Percentiles rank a stretch among this genome's conserved stretches.
Evolutionary conservation across 225 moss, liverwort and hornwort species (phyloP).

Genomic region (Polytrichum commune): DNA sequence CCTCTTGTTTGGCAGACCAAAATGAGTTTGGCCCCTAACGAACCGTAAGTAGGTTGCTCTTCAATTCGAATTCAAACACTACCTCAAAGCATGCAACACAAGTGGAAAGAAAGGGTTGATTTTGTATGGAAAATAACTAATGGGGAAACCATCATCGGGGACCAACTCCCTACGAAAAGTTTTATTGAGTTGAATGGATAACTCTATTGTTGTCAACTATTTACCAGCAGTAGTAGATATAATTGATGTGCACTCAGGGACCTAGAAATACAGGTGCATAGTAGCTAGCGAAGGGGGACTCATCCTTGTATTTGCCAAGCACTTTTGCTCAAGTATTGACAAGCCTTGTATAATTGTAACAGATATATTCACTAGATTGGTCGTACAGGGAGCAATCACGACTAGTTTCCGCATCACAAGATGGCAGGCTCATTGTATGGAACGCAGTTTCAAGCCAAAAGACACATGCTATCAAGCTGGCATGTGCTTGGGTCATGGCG

Average conservation of each 20-base stretch:
- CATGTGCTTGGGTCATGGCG: conserved; percentile 98
- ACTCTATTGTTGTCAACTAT: background rate
- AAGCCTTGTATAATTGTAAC: conserved; percentile 10
- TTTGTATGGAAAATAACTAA: background rate
- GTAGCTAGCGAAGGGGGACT: background rate
- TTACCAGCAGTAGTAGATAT: too few relatives aligned
- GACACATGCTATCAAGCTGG: conserved; percentile 88
- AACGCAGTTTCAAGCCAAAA: conserved; percentile 97
- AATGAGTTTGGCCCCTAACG: too few relatives aligned
- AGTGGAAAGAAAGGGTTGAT: too few relatives aligned
- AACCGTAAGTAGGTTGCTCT: too few relatives aligned
- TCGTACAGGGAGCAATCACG: conserved; percentile 81
- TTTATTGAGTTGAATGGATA: background rate
- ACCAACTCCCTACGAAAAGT: too few relatives aligned
- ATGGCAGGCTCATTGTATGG: conserved; percentile 97
- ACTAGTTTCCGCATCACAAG: conserved; percentile 89
- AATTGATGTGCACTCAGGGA: too few relatives aligned
- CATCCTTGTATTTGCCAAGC: too few relatives aligned
- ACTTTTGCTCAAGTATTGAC: too few relatives aligned
- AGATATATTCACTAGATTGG: conserved; percentile 98
- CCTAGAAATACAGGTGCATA: background rate
- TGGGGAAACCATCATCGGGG: too few relatives aligned
- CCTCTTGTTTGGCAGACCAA: too few relatives aligned
- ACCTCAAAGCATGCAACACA: too few relatives aligned
- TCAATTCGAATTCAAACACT: too few relatives aligned